Conservation (phyloP, 2,329 filamentous ascomycete genomes). For the Colletotrichum sp. region DNA sequence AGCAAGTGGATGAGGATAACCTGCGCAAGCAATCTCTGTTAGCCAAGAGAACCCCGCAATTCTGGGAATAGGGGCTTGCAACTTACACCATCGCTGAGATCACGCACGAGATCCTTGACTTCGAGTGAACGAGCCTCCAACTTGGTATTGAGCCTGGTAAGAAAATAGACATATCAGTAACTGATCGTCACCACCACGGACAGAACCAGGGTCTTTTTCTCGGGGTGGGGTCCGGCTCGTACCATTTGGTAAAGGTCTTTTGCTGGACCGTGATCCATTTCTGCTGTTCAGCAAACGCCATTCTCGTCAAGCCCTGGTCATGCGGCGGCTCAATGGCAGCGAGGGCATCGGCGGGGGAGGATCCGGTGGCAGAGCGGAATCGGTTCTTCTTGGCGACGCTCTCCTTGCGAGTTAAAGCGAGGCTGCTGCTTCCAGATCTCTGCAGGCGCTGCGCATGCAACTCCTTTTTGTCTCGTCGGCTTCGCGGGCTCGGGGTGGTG, state of each 20-base stretch:
- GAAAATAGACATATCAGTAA: constrained; percentile 13
- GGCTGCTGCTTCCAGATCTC: constrained; percentile 45
- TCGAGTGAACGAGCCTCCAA: constrained; percentile 77
- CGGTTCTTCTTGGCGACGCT: constrained; percentile 32
- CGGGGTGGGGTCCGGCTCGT: constrained; percentile 18
- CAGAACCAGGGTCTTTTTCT: neutral
- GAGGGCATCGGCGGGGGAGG: constrained; percentile 45
- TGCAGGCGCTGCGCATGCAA: constrained; percentile 54
- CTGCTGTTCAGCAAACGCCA: constrained; percentile 70
- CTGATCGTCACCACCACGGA: neutral
- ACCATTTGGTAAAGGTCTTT: constrained; percentile 99
- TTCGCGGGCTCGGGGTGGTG: constrained; percentile 35
- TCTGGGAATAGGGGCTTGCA: constrained; percentile 3
- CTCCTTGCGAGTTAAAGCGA: constrained; percentile 32
- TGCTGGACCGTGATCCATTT: constrained; percentile 85
- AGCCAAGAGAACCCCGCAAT: constrained; percentile 20
- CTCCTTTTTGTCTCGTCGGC: constrained; percentile 51
- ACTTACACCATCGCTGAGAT: constrained; percentile 92
- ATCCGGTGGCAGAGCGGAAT: constrained; percentile 37
- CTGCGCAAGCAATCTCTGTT: constrained; percentile 46
- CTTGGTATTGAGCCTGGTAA: constrained; percentile 89
- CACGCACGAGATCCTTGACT: constrained; percentile 85
- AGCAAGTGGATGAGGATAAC: constrained; percentile 96
- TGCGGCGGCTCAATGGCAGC: constrained; percentile 51
- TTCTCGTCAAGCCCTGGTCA: constrained; percentile 59